These are phyloP conservation scores for Dipodascus albidus DNA, from an alignment of 805 yeast genomes.

Conservation along the genomic window DNA sequence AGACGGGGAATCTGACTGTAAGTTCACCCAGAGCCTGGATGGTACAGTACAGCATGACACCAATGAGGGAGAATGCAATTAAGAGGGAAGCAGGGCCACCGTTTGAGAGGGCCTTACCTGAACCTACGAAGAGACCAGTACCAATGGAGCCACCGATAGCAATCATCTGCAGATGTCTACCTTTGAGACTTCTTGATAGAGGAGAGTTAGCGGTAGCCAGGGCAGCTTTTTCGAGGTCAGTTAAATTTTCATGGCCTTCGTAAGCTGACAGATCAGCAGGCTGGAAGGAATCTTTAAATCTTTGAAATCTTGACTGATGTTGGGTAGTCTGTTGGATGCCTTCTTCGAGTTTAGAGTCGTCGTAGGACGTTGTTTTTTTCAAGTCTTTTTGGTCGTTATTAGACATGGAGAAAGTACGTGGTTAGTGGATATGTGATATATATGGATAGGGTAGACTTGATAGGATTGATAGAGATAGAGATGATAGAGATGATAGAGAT, in stretches of 20 bases:
- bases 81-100: conserved; percentile 44
- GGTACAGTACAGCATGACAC: conserved; percentile 46
- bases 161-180: conserved; percentile 40
- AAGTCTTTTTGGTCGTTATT: neutral
- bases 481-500: neutral
- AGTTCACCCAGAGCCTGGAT: conserved; percentile 55
- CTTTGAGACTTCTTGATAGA: conserved; percentile 29
- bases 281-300: conserved; percentile 29
- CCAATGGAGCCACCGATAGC: conserved; percentile 78
- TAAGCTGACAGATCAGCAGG: conserved; percentile 18
- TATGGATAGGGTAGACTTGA: too few relatives aligned
- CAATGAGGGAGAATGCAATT: conserved; percentile 36
- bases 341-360: neutral
- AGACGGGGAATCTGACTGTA: conserved; percentile 49
- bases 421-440: too few relatives aligned
- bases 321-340: neutral
- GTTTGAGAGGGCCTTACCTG: conserved; percentile 33
- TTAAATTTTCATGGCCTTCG: neutral
- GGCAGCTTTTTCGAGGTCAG: conserved; percentile 6
- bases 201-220: conserved; percentile 36
- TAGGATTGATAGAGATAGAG: too few relatives aligned
- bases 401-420: too few relatives aligned
- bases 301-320: conserved; percentile 1
- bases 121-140: conserved; percentile 47
- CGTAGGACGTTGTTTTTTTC: neutral